These are phyloP conservation scores for Tricholoma furcatifolium DNA, from an alignment of 768 basidiomycete species.

Conservation along the genomic window DNA sequence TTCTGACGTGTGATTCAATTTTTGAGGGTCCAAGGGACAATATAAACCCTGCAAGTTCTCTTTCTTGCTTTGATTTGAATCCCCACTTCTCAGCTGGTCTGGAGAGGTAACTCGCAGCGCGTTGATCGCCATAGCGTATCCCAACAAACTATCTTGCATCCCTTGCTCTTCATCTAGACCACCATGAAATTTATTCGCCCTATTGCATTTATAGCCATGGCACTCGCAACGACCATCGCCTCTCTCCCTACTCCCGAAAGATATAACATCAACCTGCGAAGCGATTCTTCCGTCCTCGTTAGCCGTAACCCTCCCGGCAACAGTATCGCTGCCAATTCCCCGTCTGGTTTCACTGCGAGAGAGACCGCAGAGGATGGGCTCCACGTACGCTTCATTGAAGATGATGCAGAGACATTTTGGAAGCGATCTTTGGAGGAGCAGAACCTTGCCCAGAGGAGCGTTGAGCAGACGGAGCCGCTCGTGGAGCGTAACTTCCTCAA, in stretches of 20 bases:
- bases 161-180: not conserved
- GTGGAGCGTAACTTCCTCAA: not conserved
- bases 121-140: slow-evolving; percentile 14
- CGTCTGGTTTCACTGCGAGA: not conserved
- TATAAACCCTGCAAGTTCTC: not conserved
- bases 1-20: too few relatives aligned
- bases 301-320: not conserved
- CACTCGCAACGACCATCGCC: slow-evolving; percentile 1
- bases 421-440: slow-evolving; percentile 2
- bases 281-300: not conserved
- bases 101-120: slow-evolving; percentile 13
- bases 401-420: slow-evolving; percentile 1
- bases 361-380: not conserved
- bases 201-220: slow-evolving; percentile 4
- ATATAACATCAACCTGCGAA: slow-evolving; percentile 1
- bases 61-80: not conserved
- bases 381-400: slow-evolving; percentile 1
- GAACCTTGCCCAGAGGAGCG: not conserved
- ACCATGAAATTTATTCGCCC: slow-evolving; percentile 10
- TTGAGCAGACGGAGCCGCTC: not conserved
- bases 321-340: not conserved
- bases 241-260: slow-evolving; percentile 7
- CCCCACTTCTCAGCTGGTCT: slow-evolving; percentile 18
- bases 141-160: not conserved
- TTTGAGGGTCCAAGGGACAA: not conserved